phyloP scores from a whole-genome alignment of 495 filamentous ascomycete genomes.

The Tuber borchii region DNA sequence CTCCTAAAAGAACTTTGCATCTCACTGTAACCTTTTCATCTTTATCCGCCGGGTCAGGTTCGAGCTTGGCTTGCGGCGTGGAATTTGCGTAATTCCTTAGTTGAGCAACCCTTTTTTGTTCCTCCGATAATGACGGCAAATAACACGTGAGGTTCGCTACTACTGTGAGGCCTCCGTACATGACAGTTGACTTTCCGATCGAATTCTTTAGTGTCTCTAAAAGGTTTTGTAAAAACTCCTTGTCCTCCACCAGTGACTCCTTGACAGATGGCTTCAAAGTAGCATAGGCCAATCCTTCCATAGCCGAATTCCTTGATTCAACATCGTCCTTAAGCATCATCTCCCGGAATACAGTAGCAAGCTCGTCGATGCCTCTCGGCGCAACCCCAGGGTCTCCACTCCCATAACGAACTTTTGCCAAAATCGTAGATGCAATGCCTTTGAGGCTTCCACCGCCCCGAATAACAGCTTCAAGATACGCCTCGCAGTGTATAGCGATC shows the following conservation, averaged over 20 bases:
- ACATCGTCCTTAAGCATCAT: constrained; percentile 60
- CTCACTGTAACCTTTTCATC: constrained; percentile 68
- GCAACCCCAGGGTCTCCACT: constrained; percentile 41
- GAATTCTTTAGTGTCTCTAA: constrained; percentile 58
- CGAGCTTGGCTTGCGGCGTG: constrained; percentile 51
- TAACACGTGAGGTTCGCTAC: constrained; percentile 77
- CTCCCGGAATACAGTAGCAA: constrained; percentile 70
- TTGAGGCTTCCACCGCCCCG: constrained; percentile 53
- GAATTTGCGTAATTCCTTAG: constrained; percentile 90
- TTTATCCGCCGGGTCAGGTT: constrained; percentile 62
- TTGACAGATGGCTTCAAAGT: constrained; percentile 77
- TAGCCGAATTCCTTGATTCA: constrained; percentile 54
- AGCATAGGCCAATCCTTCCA: constrained; percentile 90
- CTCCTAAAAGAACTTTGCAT: constrained; percentile 68
- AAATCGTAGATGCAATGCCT: constrained; percentile 71
- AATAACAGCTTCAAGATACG: constrained; percentile 74
- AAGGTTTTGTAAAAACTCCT: constrained; percentile 58
- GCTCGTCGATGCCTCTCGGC: constrained; percentile 57
- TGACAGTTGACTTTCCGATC: constrained; percentile 58
- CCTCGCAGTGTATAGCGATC: constrained; percentile 68
- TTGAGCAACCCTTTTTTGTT: constrained; percentile 82
- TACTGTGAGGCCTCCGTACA: constrained; percentile 79
- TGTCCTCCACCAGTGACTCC: constrained; percentile 64
- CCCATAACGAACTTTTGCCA: constrained; percentile 62
- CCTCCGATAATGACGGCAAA: constrained; percentile 70